Conservation (phyloP, 371 early-diverging fungal genomes). For the Apophysomyces elegans region DNA sequence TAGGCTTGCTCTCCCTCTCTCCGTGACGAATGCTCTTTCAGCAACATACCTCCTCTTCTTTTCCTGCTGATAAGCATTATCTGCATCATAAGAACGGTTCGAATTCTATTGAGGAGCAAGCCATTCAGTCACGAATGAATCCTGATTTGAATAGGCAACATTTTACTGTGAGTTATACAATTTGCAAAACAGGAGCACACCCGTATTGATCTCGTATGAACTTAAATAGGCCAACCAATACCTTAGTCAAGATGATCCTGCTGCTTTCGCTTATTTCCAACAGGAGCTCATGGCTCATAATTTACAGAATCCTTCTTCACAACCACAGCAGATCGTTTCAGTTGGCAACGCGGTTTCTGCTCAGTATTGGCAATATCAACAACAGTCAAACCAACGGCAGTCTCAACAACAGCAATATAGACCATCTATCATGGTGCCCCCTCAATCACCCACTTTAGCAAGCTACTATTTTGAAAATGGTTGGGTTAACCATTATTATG, state of each 20-base stretch:
- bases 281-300: constrained; percentile 30
- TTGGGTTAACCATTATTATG: constrained; percentile 53
- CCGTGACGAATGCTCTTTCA: constrained; percentile 27
- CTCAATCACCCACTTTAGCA: constrained; percentile 54
- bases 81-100: constrained; percentile 18
- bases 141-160: constrained; percentile 8
- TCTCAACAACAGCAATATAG: constrained; percentile 26
- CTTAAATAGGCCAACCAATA: constrained; percentile 19
- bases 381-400: constrained; percentile 16
- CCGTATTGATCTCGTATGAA: constrained; percentile 4
- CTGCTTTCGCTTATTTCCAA: constrained; percentile 47
- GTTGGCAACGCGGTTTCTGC: constrained; percentile 13
- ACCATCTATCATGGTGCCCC: constrained; percentile 56
- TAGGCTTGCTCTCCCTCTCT: neutral
- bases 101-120: constrained; percentile 9
- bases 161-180: neutral
- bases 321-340: constrained; percentile 8
- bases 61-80: constrained; percentile 30
- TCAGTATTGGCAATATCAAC: constrained; percentile 28
- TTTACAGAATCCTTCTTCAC: constrained; percentile 26
- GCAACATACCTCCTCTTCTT: constrained; percentile 28
- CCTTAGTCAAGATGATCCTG: constrained; percentile 37
- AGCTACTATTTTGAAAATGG: constrained; percentile 54
- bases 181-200: neutral
- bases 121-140: constrained; percentile 11